A percentile compares a stretch with the other conserved stretches of the same genome.
Evolutionary conservation across 1,284 basidiomycete genomes (phyloP).

Genomic region (Paramarasmius palmivorus): DNA sequence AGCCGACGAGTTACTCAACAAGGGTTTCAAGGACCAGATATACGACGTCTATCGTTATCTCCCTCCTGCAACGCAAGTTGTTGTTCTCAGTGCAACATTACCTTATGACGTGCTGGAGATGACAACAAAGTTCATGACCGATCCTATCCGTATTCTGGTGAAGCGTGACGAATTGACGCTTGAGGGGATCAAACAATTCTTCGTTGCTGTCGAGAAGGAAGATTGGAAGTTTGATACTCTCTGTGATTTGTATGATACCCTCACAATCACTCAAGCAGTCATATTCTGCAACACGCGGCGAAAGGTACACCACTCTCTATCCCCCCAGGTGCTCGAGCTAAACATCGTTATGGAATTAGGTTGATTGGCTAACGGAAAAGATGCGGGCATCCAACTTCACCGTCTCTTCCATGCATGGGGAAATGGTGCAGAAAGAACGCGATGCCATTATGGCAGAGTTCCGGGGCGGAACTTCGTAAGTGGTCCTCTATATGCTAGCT

Average conservation of each 20-base stretch:
- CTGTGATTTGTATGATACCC: conserved; percentile 97
- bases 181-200: conserved; percentile 99
- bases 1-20: conserved; percentile 96
- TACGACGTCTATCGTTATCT: conserved; percentile 99
- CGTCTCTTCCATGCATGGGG: conserved; percentile 96
- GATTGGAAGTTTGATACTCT: conserved; percentile 99
- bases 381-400: conserved; percentile 98
- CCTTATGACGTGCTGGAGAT: conserved; percentile 99
- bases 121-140: conserved; percentile 99
- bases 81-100: conserved; percentile 92
- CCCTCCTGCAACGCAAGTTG: conserved; percentile 97
- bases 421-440: conserved; percentile 98
- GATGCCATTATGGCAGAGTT: conserved; percentile 99
- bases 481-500: conserved; percentile 20
- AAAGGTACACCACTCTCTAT: conserved; percentile 64
- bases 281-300: conserved; percentile 99
- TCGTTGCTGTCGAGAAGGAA: conserved; percentile 99
- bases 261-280: conserved; percentile 99
- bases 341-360: conserved; percentile 43
- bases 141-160: conserved; percentile 97
- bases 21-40: conserved; percentile 99
- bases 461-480: conserved; percentile 89
- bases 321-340: background rate
- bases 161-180: conserved; percentile 99
- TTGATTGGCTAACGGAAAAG: conserved; percentile 99